Conservation (phyloP, 2,329 filamentous ascomycete species). For the Colletotrichum cuscutae region DNA sequence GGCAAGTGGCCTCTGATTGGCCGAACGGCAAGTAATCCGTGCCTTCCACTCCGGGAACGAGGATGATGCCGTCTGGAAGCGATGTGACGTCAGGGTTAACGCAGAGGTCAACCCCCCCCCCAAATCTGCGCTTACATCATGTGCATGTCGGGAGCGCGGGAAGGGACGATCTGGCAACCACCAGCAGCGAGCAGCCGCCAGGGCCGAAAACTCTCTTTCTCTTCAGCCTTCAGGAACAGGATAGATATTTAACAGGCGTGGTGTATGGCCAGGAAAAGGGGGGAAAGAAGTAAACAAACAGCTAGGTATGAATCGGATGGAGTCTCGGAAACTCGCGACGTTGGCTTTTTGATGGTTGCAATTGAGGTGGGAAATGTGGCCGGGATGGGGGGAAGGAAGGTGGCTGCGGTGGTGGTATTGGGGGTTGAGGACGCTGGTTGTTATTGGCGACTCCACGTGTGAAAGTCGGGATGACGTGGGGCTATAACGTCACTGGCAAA, state of each 20-base stretch:
- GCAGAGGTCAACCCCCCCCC: neutral
- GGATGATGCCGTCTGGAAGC: neutral
- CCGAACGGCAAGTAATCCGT: neutral
- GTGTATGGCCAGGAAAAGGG: neutral
- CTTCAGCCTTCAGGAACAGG: slow-evolving; percentile 1
- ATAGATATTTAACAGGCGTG: neutral
- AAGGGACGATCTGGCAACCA: slow-evolving; percentile 16
- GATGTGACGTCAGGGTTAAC: slow-evolving; percentile 16
- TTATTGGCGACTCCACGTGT: slow-evolving; percentile 28
- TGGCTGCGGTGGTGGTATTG: neutral
- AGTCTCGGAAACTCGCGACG: neutral
- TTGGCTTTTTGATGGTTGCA: neutral
- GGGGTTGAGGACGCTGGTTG: neutral
- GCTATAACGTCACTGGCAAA: slow-evolving; percentile 28
- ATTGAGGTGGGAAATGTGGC: neutral
- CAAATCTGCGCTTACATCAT: slow-evolving; percentile 4
- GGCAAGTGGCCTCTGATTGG: slow-evolving; percentile 13
- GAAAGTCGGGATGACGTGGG: slow-evolving; percentile 31
- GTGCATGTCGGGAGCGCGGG: slow-evolving; percentile 7
- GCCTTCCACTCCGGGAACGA: neutral
- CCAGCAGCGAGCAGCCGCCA: neutral
- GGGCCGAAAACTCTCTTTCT: neutral
- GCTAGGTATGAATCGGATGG: neutral
- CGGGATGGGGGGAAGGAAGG: neutral
- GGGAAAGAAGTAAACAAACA: neutral